phyloP scores from a whole-genome alignment of 2,329 filamentous ascomycete species.

The Fulvia fulva region DNA sequence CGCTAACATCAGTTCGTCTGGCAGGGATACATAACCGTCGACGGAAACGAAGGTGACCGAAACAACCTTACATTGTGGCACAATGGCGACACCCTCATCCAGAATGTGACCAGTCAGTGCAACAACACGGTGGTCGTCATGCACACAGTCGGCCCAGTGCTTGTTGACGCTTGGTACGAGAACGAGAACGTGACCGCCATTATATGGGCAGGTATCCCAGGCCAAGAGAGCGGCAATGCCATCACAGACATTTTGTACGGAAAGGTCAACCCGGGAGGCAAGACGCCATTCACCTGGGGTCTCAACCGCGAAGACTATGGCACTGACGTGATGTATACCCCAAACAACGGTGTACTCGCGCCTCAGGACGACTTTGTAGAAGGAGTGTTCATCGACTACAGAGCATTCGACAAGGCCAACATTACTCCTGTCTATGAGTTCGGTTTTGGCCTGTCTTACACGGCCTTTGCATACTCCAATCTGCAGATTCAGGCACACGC shows the following conservation, averaged over 20 bases:
- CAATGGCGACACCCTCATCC: constrained; percentile 73
- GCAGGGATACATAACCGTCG: too few relatives aligned
- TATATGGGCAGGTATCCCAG: constrained; percentile 75
- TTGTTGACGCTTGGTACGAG: constrained; percentile 70
- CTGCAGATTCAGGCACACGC: constrained; percentile 53
- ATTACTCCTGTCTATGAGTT: constrained; percentile 74
- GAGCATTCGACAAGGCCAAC: constrained; percentile 64
- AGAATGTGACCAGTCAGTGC: constrained; percentile 71
- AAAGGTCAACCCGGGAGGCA: constrained; percentile 69
- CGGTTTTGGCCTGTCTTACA: constrained; percentile 67
- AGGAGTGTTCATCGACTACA: constrained; percentile 78
- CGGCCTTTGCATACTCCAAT: constrained; percentile 71
- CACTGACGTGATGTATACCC: constrained; percentile 61
- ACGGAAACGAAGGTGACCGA: too few relatives aligned
- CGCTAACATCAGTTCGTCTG: not conserved
- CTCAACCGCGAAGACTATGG: constrained; percentile 64
- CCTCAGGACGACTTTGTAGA: constrained; percentile 73
- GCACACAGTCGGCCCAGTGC: constrained; percentile 76
- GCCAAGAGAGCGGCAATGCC: constrained; percentile 77
- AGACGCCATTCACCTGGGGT: constrained; percentile 70
- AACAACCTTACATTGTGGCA: constrained; percentile 91
- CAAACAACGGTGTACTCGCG: constrained; percentile 62
- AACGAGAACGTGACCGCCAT: constrained; percentile 79
- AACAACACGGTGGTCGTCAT: constrained; percentile 91
- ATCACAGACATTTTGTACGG: constrained; percentile 83